Conservation (phyloP, 345 rosid species). For the Eucalyptus regnans region DNA sequence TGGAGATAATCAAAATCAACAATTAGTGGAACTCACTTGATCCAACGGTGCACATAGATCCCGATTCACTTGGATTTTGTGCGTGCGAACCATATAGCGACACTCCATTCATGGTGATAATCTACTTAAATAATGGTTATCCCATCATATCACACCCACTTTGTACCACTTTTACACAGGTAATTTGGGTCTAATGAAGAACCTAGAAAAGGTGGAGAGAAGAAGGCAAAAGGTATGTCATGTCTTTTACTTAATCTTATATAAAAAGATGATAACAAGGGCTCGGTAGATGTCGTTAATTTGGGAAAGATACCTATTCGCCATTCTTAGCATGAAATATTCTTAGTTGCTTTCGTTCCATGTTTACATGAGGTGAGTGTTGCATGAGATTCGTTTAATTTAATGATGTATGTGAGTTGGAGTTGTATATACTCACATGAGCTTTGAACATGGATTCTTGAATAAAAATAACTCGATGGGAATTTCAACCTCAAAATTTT, state of each 20-base stretch:
- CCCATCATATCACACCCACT: not conserved
- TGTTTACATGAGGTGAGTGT: not conserved
- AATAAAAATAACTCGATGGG: not conserved
- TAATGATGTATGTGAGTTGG: fast-evolving
- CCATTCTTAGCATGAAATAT: not conserved
- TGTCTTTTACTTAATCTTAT: not conserved
- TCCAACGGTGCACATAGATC: not conserved
- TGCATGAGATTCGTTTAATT: not conserved
- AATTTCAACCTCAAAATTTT: not conserved
- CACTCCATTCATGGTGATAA: not conserved
- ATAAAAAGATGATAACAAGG: not conserved
- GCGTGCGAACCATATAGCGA: not conserved
- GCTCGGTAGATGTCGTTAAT: not conserved
- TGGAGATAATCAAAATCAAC: not conserved
- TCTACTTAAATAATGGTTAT: not conserved
- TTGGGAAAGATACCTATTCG: not conserved
- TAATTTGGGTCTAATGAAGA: not conserved
- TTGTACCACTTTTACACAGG: not conserved
- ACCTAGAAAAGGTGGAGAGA: not conserved
- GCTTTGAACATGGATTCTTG: not conserved
- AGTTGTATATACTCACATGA: not conserved
- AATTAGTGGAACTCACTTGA: not conserved
- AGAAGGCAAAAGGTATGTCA: not conserved
- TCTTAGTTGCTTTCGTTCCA: not conserved
- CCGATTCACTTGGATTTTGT: not conserved